phyloP scores from a whole-genome alignment of 345 rosid species.

The Pistacia integerrima region DNA sequence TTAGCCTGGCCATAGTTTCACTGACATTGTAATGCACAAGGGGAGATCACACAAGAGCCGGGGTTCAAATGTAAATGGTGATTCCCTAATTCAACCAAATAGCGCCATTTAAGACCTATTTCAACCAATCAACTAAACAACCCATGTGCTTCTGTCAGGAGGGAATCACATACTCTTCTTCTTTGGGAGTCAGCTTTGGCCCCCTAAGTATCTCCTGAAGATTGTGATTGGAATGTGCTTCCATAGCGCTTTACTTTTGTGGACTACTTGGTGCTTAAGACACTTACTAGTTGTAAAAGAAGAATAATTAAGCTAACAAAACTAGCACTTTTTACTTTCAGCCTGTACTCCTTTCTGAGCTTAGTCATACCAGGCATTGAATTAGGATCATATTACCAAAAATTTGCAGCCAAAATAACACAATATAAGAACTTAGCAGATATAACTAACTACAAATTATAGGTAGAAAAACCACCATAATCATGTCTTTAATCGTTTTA shows the following conservation, averaged over 20 bases:
- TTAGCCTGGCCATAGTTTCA: constrained; percentile 5
- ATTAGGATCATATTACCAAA: not conserved
- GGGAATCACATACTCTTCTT: constrained; percentile 22
- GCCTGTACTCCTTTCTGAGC: not conserved
- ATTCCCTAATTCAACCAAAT: constrained; percentile 16
- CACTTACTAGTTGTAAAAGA: constrained; percentile 12
- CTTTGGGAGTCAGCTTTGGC: constrained; percentile 26
- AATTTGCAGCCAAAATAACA: not conserved
- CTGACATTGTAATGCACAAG: constrained; percentile 14
- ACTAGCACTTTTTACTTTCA: not conserved
- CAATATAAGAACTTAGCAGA: constrained; percentile 2
- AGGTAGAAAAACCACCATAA: not conserved
- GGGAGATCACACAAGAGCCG: constrained; percentile 26
- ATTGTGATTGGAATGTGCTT: not conserved
- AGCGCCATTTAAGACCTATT: constrained; percentile 19
- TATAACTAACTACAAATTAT: constrained; percentile 4
- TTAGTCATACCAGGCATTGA: not conserved
- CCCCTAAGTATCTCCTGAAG: constrained; percentile 18
- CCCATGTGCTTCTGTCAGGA: constrained; percentile 41
- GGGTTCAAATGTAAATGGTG: constrained; percentile 18
- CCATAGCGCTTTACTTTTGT: not conserved
- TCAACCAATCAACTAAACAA: constrained; percentile 24
- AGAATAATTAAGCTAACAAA: not conserved
- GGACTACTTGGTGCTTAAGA: constrained; percentile 13
- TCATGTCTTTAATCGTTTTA: constrained; percentile 5